A percentile compares a stretch with the other conserved stretches of the same genome.
Conservation (phyloP, 371 early-diverging fungal species). For the Syncephalastrum contaminatum region DNA sequence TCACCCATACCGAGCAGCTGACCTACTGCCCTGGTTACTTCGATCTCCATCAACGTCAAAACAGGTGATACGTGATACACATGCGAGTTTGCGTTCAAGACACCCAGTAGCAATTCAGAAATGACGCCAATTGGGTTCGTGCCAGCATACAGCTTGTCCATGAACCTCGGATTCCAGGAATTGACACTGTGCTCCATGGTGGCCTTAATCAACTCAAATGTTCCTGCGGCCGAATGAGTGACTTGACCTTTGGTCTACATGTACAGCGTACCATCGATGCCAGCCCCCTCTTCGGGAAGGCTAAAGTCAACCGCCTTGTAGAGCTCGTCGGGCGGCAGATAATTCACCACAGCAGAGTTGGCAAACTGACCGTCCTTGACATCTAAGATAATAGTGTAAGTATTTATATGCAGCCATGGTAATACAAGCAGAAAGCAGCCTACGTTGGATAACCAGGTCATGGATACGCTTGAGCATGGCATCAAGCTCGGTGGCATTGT, state of each 20-base stretch:
- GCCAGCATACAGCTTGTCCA: conserved; percentile 87
- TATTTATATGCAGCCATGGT: neutral
- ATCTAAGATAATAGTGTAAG: conserved; percentile 17
- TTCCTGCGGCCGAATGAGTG: conserved; percentile 23
- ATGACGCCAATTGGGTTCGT: conserved; percentile 81
- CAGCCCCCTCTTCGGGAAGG: conserved; percentile 49
- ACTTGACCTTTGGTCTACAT: neutral
- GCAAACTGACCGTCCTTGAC: conserved; percentile 46
- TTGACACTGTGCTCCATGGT: conserved; percentile 60
- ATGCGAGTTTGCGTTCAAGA: conserved; percentile 82
- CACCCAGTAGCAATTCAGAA: conserved; percentile 70
- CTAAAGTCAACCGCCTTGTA: conserved; percentile 52
- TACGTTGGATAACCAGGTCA: conserved; percentile 36
- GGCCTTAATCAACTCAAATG: conserved; percentile 53
- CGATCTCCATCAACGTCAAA: conserved; percentile 72
- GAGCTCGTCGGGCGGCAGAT: conserved; percentile 49
- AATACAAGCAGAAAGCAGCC: conserved; percentile 8
- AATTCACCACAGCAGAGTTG: conserved; percentile 43
- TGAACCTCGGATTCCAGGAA: conserved; percentile 76
- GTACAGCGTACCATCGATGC: conserved; percentile 45
- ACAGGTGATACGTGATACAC: conserved; percentile 82
- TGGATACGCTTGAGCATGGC: conserved; percentile 33
- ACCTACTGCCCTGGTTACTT: conserved; percentile 59
- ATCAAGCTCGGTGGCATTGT: conserved; percentile 35
- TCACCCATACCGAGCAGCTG: conserved; percentile 58